Evolutionary conservation across 148 eudicot genomes (phyloP), one percentile per base, ranked within the genome.

Genomic region (Camellia japonica): DNA sequence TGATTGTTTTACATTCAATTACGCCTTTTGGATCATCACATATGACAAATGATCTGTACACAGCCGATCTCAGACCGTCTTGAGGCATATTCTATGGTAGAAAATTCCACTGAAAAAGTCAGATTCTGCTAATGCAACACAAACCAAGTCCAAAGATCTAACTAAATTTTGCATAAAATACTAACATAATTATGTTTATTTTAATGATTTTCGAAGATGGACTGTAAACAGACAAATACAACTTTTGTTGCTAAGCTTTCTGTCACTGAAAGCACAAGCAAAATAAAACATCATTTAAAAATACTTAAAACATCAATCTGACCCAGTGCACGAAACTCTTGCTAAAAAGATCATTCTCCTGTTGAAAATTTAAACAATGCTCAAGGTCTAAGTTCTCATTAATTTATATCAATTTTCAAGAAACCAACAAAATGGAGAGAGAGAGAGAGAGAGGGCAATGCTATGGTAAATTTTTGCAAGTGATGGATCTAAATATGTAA

Each of bases 11-110:
- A 82, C 90, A 87, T 75, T 94, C 95, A 77, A 79, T 87, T 60
- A 94, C 91, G 79, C 94, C 97, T 87, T 88, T 91, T 56, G 98
- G 95, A 88, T 93, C 93, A 79, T 93, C 94, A 78, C 98, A 94
- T 54, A 87, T 88, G 81, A 94, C 84, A 85, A 94, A 94, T 85
- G 97, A 87, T 88, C 91, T 91, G 85, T 90, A 94, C 56, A 89
- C 88, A 82, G 83, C 83, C 85, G 97, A 82, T 88, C 89, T 91
- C 61, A 85, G 82, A 66, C 85, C 84, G 78, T 89, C 94, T 82
- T 88, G 93, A 89, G 94, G 90, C 95, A 94, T 92, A 80, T 85
- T 88, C 92, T 89, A 69, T 12, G 52, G 56, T 38, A 76, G 44
- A 81, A 81, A 81, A 80, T 18, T 23, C 54, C 52, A 74, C 74